phyloP scores from a whole-genome alignment of 805 yeast species.

The Isabelozyma rhagii region DNA sequence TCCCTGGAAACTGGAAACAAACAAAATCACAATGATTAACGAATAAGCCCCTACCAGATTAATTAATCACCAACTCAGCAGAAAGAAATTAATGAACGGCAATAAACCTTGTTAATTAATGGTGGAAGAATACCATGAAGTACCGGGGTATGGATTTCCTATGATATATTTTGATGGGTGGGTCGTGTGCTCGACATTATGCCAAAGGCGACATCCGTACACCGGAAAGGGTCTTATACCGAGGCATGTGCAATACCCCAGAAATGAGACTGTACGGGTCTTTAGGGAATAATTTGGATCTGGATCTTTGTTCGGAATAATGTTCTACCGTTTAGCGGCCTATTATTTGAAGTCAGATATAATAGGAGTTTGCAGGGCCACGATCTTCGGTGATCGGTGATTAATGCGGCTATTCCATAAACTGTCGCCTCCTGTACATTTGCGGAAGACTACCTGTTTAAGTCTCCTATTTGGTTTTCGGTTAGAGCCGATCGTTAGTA shows the following conservation, averaged over 20 bases:
- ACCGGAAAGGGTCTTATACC: neutral
- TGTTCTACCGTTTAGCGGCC: no score
- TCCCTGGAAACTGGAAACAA: neutral
- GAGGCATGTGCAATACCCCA: neutral
- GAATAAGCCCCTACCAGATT: neutral
- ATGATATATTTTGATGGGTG: neutral
- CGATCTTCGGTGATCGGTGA: no score
- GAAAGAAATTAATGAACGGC: neutral
- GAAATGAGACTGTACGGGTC: neutral
- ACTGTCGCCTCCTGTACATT: no score
- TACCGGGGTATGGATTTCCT: neutral
- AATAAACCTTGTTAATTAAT: neutral
- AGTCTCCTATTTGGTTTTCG: no score
- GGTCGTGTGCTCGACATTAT: neutral
- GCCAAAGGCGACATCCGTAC: neutral
- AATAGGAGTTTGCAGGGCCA: no score
- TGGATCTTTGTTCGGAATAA: no score
- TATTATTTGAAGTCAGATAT: no score
- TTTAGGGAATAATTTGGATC: no score
- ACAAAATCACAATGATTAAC: neutral
- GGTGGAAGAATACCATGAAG: neutral
- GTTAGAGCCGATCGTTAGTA: no score
- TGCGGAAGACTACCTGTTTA: no score
- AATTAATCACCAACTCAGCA: neutral
- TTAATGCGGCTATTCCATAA: no score